These are phyloP conservation scores for Monascus purpureus DNA, from an alignment of 495 filamentous ascomycete species.

Conservation along the genomic window DNA sequence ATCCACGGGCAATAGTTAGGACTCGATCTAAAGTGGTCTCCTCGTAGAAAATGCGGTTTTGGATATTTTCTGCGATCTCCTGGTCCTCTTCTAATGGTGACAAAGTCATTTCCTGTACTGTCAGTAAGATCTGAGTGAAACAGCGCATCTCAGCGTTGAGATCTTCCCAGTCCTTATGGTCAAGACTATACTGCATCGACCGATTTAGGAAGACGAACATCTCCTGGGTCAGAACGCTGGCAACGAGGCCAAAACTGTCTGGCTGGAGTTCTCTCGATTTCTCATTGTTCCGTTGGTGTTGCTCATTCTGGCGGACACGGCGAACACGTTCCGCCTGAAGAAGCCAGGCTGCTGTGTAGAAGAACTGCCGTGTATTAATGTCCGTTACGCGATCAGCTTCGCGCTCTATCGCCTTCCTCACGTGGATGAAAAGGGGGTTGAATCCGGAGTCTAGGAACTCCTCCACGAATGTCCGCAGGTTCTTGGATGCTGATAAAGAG, in stretches of 20 bases:
- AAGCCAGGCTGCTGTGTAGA: conserved; percentile 91
- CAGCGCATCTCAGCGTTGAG: conserved; percentile 82
- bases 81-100: conserved; percentile 82
- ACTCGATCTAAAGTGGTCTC: conserved; percentile 84
- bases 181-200: conserved; percentile 60
- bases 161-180: conserved; percentile 75
- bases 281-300: conserved; percentile 15
- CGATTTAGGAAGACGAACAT: conserved; percentile 80
- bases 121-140: conserved; percentile 65
- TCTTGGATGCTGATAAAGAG: conserved; percentile 49
- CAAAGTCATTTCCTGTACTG: conserved; percentile 84
- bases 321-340: conserved; percentile 75
- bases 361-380: conserved; percentile 66
- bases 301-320: conserved; percentile 39
- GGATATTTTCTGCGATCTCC: conserved; percentile 96
- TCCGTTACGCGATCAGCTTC: conserved; percentile 73
- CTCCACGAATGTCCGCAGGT: conserved; percentile 72
- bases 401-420: conserved; percentile 80
- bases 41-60: conserved; percentile 95
- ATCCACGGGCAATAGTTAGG: conserved; percentile 60
- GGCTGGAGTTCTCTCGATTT: conserved; percentile 41
- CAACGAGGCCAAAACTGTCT: conserved; percentile 73
- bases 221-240: conserved; percentile 80
- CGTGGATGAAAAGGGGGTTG: conserved; percentile 78
- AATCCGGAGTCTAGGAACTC: conserved; percentile 93